Base-by-base conservation (phyloP, 1,284 basidiomycete genomes). In the Naganishia albida region DNA sequence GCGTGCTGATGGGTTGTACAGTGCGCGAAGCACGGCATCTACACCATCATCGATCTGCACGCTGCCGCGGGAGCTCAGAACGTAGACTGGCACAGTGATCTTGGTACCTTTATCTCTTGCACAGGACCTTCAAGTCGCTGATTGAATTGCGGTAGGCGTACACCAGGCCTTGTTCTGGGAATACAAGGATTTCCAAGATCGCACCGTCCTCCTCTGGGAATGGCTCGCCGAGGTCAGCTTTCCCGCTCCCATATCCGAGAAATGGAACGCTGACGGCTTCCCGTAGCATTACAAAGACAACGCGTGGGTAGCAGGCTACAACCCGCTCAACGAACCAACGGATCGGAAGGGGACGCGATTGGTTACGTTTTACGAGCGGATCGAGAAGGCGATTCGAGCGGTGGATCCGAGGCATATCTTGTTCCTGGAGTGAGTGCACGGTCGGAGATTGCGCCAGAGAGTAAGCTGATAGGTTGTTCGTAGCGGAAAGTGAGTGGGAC, bases 181-280 rank as follows among this genome's bases (percentile, higher is more conserved):
- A 15, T 87, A 89, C 79, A 87, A 85, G 70, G 87, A 90, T 73
- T 88, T 89, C 75, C 87, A 90, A 74, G 87, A 89, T 72, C 82
- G 88, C 3, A 75, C 85, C 2, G 78, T 89, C 44, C 84, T 84
- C 83, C 81, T 89, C 30, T 90, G 88, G 88, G 81, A 81, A 57
- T 78, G 86, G 70, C 79, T 89, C n/a, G 86, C 88, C 0, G 63
- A 50, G n/a, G 46, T 48, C 12, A 6, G 46, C 10, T 18, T 34
- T 10, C 34, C 34, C 34, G 6, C 34, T 34, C 10, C 34, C 34
- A 34, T 4, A 34, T 10, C 10, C 34, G 10, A 6, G 6, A 6
- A 34, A 10, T 34, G 10, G 4, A 34, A 4, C 34, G 34, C 34
- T 34, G 10, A 34, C 4, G 34, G 10, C 10, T 34, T 10, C 4